Evolutionary conservation across 1,284 basidiomycete species (phyloP), one percentile per base, ranked within the genome.

Genomic region (Ganoderma meredithae): DNA sequence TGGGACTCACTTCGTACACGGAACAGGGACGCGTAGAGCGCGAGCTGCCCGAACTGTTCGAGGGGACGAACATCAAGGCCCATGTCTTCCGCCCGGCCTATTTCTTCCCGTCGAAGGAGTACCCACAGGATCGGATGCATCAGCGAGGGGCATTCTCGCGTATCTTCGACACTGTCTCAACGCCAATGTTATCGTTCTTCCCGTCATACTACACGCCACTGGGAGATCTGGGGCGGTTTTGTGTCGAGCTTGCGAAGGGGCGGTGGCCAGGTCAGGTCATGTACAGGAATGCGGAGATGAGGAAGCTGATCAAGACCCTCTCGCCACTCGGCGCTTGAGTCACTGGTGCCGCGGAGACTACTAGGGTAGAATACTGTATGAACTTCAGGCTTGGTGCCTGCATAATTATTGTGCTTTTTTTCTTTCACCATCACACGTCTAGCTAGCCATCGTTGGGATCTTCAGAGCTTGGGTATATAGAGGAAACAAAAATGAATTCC

Each of bases 171-270:
- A 65, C 60, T 5, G 56, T 73, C 39, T 12, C 71, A 33, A 31
- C 44, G 0, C 74, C 77, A 0, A 12, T 73, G 1, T 58, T 71
- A 19, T 65, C 47, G 25, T 52, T 59, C 2, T 10, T 78, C 10
- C 1, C 67, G 0, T 63, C 67, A 1, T 31, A 63, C 13, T 71
- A 74, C 56, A 71, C 74, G 1, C 74, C 77, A 0, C 52, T 76
- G 0, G 73, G 76, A 22, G 73, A 77, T 17, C 61, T 81, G 5
- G 74, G 69, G 0, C 71, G 62, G 58, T 77, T 79, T 56, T 66
- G 74, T 1, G 69, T 81, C 5, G 79, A 75, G 65, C 59, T 76
- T 2, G 78, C 76, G 10, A 80, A 80, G 72, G 80, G 79, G 3
- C 70, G 72, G 1, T 80, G 76, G 76, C 71, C 74, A 3, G 72